Evolutionary conservation across 108 stramenopile genomes (phyloP), one percentile per base, ranked within the genome.

Genomic region (Craspedostauros australis): DNA sequence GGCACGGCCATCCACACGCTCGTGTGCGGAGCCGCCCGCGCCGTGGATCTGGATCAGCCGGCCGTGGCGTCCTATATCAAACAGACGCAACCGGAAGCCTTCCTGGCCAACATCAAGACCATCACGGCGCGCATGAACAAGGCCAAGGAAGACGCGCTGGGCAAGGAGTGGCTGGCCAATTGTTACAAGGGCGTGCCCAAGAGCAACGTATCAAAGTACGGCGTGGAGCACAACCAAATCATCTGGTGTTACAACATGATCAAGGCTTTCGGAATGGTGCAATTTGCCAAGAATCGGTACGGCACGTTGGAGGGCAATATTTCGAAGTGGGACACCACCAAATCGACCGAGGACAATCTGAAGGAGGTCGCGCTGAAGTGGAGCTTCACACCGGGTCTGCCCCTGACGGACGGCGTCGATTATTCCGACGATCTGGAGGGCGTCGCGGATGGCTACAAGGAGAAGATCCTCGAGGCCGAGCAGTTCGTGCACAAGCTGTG

Each of bases 101-200:
- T 72, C 30, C 49, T 40, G 9, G 62, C 38, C 5, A 62, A 63
- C 14, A 18, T 58, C 19, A 55, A 68, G 31, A 39, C 48, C 0
- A 66, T 72, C 7, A 16, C 39, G 9, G 36, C 50, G 9, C 76
- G 88, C 15, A 72, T 90, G 36, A 14, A 51, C 5, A 73, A 72
- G n/a, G 62, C 74, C 30, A 62, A 63, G 34, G 72, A 66, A 7
- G 69, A 70, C 16, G 79, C 76, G 4, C 51, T 87, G 46, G 91
- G 91, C 2, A 60, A 80, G 49, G 75, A 82, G 6, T 92, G 86
- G 86, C 41, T 61, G 19, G 40, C 58, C 19, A 73, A 54, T 12
- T 92, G 91, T 76, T 72, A 78, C 26, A 33, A 74, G n/a, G 91
- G 91, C n/a, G 43, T 86, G 11, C 82, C 77, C n/a, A 81, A 91